Evolutionary conservation across 768 basidiomycete species (phyloP), one percentile per base, ranked within the genome.

Genomic region (Cubamyces lactineus): DNA sequence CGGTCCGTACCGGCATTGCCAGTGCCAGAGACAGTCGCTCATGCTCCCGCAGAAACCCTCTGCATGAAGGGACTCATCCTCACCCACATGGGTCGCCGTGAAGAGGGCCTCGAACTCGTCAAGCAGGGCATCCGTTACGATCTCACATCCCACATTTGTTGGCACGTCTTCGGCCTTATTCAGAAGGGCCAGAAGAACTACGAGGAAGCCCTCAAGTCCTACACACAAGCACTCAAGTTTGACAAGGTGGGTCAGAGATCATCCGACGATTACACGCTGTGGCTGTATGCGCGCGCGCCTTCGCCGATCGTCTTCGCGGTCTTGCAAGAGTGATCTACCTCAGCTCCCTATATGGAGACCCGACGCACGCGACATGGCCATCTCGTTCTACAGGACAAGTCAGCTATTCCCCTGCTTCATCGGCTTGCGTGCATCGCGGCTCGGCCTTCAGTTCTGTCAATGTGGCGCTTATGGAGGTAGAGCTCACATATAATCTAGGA

Each of bases 111-210:
- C 60, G 88, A 91, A 40, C 82, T 93, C 47, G 89, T 94, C 66
- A 89, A 90, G 79, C 88, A 91, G 68, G 94, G 94, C 60, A 82
- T 93, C 66, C 82, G 86, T 45, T 80, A 87, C 49, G 92, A 96
- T 75, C 76, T 92, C 57, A 88, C 84, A 34, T 95, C 93, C 19
- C 95, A 98, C 70, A 98, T 99, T 71, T 90, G 89, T 72, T 98
- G 97, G 96, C 97, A 99, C 75, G 96, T 98, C 66, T 91, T 94
- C 72, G 97, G 94, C 26, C 88, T 99, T 69, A 86, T 97, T 21
- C 91, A 95, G 73, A 94, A 96, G 74, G 89, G 89, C 9, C 92
- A 97, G 73, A 95, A 91, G 75, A 94, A 96, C 71, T 98, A 94
- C 69, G 92, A 93, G 66, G 94, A 96, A 70, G 95, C 97, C 0